phyloP scores from a whole-genome alignment of 2,329 filamentous ascomycete species.

The Botrytis deweyae region DNA sequence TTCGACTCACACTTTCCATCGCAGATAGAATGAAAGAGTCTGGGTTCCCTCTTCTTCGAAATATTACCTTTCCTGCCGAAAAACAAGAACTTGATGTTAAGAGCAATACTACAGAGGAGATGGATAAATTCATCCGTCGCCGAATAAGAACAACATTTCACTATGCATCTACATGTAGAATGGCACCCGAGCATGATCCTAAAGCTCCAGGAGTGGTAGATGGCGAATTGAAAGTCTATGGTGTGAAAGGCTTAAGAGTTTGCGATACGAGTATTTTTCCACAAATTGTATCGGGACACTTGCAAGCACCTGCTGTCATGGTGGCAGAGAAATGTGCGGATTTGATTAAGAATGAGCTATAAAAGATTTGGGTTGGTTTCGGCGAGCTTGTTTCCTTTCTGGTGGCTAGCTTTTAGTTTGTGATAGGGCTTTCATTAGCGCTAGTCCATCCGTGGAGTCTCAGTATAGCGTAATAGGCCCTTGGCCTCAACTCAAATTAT shows the following conservation, averaged over 20 bases:
- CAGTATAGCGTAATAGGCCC: background rate
- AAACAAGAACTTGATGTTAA: background rate
- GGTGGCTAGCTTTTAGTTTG: background rate
- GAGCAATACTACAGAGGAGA: background rate
- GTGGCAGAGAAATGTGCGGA: slow-evolving; percentile 32
- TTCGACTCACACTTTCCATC: slow-evolving; percentile 20
- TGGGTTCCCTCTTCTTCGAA: slow-evolving; percentile 30
- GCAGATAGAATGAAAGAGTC: slow-evolving; percentile 19
- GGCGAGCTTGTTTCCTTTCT: background rate
- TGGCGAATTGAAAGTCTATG: slow-evolving; percentile 31
- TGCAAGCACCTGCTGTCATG: slow-evolving; percentile 32
- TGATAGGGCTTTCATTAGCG: background rate
- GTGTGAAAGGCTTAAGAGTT: slow-evolving; percentile 31
- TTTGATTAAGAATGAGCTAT: slow-evolving; percentile 17
- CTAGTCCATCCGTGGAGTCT: background rate
- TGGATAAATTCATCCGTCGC: slow-evolving; percentile 9
- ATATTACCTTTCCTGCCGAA: background rate
- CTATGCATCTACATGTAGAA: slow-evolving; percentile 4
- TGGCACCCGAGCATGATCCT: slow-evolving; percentile 36
- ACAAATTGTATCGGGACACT: slow-evolving; percentile 30
- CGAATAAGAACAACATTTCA: background rate
- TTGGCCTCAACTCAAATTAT: background rate
- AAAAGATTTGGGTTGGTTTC: background rate
- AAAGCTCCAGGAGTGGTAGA: slow-evolving; percentile 30
- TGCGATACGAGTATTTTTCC: slow-evolving; percentile 35